Evolutionary conservation across 2,329 filamentous ascomycete genomes (phyloP).

Genomic region (Xylaria sp.): DNA sequence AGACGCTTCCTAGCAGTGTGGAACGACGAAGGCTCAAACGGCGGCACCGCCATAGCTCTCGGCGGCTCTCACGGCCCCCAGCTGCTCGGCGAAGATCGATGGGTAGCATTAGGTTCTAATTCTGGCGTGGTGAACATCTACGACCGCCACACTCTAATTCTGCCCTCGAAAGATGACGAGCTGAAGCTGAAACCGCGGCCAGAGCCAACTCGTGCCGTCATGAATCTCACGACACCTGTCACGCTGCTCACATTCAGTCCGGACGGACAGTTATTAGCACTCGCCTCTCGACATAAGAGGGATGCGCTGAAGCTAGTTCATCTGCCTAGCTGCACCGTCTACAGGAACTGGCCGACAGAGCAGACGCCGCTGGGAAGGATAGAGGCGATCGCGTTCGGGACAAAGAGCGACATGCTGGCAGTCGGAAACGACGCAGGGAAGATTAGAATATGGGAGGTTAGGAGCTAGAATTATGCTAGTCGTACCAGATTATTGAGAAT

Average conservation of each 20-base stretch:
- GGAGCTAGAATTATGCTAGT: constrained; percentile 59
- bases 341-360: constrained; percentile 95
- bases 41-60: constrained; percentile 82
- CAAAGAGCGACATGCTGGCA: constrained; percentile 75
- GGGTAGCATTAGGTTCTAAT: constrained; percentile 87
- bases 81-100: constrained; percentile 80
- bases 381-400: constrained; percentile 76
- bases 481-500: constrained; percentile 8
- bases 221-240: constrained; percentile 88
- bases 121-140: constrained; percentile 95
- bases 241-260: constrained; percentile 84
- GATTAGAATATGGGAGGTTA: constrained; percentile 91
- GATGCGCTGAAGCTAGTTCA: constrained; percentile 90
- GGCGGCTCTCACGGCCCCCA: constrained; percentile 74
- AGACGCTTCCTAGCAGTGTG: constrained; percentile 81
- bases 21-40: constrained; percentile 90
- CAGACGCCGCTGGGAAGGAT: constrained; percentile 89
- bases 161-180: constrained; percentile 53
- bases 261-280: constrained; percentile 88
- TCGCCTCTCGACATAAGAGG: constrained; percentile 87
- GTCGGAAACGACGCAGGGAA: constrained; percentile 91
- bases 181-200: constrained; percentile 72
- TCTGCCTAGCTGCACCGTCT: constrained; percentile 91
- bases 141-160: constrained; percentile 76
- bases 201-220: constrained; percentile 77